Percentiles rank a stretch among this genome's conserved stretches.
Conservation (phyloP, 1,284 basidiomycete species). For the Cutaneotrichosporon dermatis region DNA sequence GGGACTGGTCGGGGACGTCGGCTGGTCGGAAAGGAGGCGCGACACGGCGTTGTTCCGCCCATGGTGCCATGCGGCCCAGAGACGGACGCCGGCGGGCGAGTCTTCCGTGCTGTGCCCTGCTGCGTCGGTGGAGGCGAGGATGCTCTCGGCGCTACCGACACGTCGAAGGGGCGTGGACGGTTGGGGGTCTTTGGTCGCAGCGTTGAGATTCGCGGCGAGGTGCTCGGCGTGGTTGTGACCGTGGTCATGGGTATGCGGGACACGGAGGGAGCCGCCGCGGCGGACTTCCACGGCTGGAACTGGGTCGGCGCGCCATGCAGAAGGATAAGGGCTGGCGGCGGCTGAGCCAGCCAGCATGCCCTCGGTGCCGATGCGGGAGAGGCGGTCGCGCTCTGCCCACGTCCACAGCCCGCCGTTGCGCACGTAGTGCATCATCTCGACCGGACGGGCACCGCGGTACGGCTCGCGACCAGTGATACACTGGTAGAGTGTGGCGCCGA, state of each 20-base stretch:
- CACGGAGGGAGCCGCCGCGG: slow-evolving; percentile 33
- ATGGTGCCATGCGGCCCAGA: slow-evolving; percentile 36
- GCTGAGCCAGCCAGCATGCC: slow-evolving; percentile 6
- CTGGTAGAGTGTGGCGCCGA: slow-evolving; percentile 52
- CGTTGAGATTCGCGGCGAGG: slow-evolving; percentile 10
- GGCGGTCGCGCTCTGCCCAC: slow-evolving; percentile 48
- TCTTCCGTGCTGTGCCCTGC: not conserved
- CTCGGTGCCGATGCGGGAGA: slow-evolving; percentile 26
- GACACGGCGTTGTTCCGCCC: slow-evolving; percentile 11
- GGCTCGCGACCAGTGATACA: slow-evolving; percentile 52
- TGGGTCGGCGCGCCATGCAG: slow-evolving; percentile 30
- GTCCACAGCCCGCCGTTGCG: slow-evolving; percentile 50
- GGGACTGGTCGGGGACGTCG: not conserved
- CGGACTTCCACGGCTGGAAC: slow-evolving; percentile 15
- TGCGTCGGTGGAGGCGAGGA: slow-evolving; percentile 31
- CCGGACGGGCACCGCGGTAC: slow-evolving; percentile 45
- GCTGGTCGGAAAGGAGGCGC: slow-evolving; percentile 2
- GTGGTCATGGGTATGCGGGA: slow-evolving; percentile 12
- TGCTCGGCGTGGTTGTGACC: not conserved
- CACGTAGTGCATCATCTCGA: slow-evolving; percentile 52
- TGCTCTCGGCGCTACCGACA: slow-evolving; percentile 29
- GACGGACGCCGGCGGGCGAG: slow-evolving; percentile 24
- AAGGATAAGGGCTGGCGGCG: slow-evolving; percentile 34
- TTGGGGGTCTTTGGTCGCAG: slow-evolving; percentile 17
- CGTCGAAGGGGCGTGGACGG: slow-evolving; percentile 18